These are phyloP conservation scores for Huiozyma naganishii DNA, from an alignment of 805 yeast genomes.

Conservation along the genomic window DNA sequence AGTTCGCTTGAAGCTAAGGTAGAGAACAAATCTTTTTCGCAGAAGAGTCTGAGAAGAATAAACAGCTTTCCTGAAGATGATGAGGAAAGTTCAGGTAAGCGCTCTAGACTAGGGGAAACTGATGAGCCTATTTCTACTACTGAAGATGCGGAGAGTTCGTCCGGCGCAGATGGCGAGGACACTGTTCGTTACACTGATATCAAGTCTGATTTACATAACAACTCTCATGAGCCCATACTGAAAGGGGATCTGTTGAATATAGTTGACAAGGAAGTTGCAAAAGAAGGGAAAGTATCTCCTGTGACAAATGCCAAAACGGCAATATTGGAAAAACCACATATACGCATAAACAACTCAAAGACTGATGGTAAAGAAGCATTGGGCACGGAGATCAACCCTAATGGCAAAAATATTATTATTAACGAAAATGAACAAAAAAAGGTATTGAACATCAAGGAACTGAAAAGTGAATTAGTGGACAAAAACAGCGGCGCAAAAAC, in stretches of 20 bases:
- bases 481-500: background rate
- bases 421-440: background rate
- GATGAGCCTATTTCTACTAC: background rate
- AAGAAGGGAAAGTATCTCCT: too few relatives aligned
- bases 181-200: slow-evolving; percentile 5
- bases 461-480: background rate
- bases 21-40: slow-evolving; percentile 9
- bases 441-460: background rate
- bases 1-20: slow-evolving; percentile 18
- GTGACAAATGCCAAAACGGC: too few relatives aligned
- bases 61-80: slow-evolving; percentile 8
- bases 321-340: too few relatives aligned
- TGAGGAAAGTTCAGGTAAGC: background rate
- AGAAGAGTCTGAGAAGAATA: slow-evolving; percentile 10
- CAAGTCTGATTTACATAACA: background rate
- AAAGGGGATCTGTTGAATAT: slow-evolving; percentile 6
- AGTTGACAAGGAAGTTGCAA: background rate
- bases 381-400: too few relatives aligned
- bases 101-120: background rate
- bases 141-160: background rate
- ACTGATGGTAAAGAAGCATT: too few relatives aligned
- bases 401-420: too few relatives aligned
- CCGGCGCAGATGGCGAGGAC: slow-evolving; percentile 2
- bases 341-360: too few relatives aligned
- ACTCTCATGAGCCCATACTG: slow-evolving; percentile 1